Base-by-base conservation (phyloP, 805 yeast genomes). In the Lipomyces mesembrius region DNA sequence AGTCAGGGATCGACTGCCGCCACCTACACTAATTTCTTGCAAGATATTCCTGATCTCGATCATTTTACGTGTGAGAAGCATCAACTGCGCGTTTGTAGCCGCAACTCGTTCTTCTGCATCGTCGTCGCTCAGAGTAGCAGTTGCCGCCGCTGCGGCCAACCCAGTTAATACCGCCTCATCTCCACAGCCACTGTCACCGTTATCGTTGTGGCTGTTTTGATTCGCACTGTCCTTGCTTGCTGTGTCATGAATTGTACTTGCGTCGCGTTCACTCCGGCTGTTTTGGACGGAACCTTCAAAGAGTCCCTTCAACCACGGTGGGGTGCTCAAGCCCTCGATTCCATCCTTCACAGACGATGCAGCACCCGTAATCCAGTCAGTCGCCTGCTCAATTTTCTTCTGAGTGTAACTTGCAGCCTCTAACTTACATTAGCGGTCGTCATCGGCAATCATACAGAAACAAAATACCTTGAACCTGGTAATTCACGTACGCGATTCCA, bases 21-120 rank as follows among this genome's bases (percentile, higher is more conserved):
- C 85, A 49, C 91, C 92, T 5, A 89, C 81, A 64, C 88, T 87
- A 20, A 95, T 86, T 68, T 85, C 87, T 65, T 89, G 85, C 61
- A 95, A 81, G 37, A 95, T 85, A 61, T 88, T 84, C 75, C 98
- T 83, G 65, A 95, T 93, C 77, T 96, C 99, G 74, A 95, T 96
- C 99, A 95, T 95, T 77, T 92, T 97, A 72, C 92, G 87, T 7
- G 99, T 96, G 69, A 95, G 79, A 70, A 89, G 89, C 77, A 95
- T 81, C 89, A 95, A 95, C 63, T 91, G 94, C 46, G 82, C 80
- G 2, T 83, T 84, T 27, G 81, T 83, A 11, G 82, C 86, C 25
- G 70, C 71, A 20, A 60, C 63, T 20, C 67, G 86, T 5, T 84
- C 87, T 1, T 83, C 85, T 12, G 83, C 85, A 20, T 82, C 85